These are phyloP conservation scores for Ceratocystis alfenasii DNA, from an alignment of 2,329 filamentous ascomycete genomes.

Conservation along the genomic window DNA sequence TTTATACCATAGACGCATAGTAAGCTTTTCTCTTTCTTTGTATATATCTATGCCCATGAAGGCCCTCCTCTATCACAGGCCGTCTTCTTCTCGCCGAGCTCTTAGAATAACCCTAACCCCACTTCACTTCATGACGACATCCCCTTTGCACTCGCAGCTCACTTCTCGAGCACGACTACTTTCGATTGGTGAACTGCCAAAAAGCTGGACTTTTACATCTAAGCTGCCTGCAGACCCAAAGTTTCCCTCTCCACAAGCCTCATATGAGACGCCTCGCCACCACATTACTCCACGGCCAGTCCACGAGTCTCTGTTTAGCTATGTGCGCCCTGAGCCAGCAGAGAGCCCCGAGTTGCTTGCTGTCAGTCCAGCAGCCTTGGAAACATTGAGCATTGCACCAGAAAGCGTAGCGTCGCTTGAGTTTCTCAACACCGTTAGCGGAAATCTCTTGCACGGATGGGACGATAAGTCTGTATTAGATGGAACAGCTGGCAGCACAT, in stretches of 20 bases:
- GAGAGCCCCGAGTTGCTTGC: constrained; percentile 66
- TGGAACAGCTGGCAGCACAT: constrained; percentile 41
- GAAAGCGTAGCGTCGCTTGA: constrained; percentile 58
- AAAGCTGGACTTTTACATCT: constrained; percentile 54
- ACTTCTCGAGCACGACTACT: background rate
- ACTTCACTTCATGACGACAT: constrained; percentile 7
- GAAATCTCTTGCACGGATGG: constrained; percentile 73
- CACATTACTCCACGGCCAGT: constrained; percentile 72
- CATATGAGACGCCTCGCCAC: constrained; percentile 67
- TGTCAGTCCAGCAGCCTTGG: constrained; percentile 66
- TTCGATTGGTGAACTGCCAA: constrained; percentile 45
- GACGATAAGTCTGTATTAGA: constrained; percentile 43
- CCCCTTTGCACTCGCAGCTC: background rate
- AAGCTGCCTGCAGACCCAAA: constrained; percentile 61
- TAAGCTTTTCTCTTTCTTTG: background rate
- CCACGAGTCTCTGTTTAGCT: constrained; percentile 76
- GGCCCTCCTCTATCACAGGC: background rate
- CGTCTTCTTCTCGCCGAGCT: background rate
- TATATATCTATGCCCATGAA: background rate
- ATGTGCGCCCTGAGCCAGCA: constrained; percentile 67
- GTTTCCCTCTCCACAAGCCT: constrained; percentile 69
- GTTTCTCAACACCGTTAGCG: constrained; percentile 66
- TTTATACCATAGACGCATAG: too few species aligned
- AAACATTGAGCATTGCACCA: constrained; percentile 62
- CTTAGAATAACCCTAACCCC: constrained; percentile 9